Evolutionary conservation across 176 grass and related monocot genomes (phyloP), one percentile per base, ranked within the genome.

Genomic region (Pharus latifolius): DNA sequence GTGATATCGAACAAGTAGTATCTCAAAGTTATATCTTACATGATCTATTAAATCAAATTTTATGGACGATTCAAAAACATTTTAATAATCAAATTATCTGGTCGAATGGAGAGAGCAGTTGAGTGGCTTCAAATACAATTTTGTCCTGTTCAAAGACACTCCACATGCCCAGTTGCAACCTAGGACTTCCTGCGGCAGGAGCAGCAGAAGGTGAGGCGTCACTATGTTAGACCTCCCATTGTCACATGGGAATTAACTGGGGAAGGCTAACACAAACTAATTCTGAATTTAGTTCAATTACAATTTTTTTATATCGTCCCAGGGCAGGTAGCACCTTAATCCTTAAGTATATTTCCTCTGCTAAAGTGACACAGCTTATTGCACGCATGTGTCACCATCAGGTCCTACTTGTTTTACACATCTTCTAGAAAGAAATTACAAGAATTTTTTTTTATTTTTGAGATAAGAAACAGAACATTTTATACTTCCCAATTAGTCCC

Each of bases 181-280:
- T 49, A 4, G 15, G 56, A 33, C 31, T 23, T 30, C 33, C 17
- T 37, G 57, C 11, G 6, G 10, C 3, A 3, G 10, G 16, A 16
- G 35, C 65, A 2, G 55, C 31, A 20, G 33, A 44, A 53, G 59
- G 31, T 53, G 59, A 47, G 45, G 72, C 47, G 45, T 75, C 72
- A 18, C 45, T 56, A 2, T 7, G 69, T 32, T 63, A 63, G 45
- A 63, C 69, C 69, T 57, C n/a, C 17, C 32, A 12, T 11, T 10
- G 30, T 17, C 51, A 12, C 7, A 8, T 18, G 6, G 18, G 38
- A 14, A 2, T 46, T 46, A 46, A 33, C 12, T 28, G 10, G n/a
- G 62, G 51, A 78, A 68, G 63, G 27, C 40, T 34, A 37, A 65
- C 38, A 10, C 27, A 68, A 59, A 78, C 27, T 58, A 58, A 37